These are phyloP conservation scores for Sporothrix phasma DNA, from an alignment of 2,329 filamentous ascomycete genomes.

Conservation along the genomic window DNA sequence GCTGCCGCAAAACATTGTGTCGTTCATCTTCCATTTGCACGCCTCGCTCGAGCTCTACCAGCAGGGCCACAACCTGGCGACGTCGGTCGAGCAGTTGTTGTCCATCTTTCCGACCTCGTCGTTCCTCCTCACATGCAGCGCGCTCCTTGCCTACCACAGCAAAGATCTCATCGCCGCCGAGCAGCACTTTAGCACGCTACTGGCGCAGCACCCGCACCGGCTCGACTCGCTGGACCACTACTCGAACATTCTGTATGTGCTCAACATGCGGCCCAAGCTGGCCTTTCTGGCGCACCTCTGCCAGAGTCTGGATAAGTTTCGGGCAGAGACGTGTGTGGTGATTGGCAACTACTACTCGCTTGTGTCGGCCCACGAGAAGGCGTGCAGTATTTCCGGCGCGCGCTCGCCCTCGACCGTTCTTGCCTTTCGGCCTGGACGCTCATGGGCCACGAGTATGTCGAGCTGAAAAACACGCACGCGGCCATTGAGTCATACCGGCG, in stretches of 20 bases:
- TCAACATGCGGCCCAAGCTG: conserved; percentile 76
- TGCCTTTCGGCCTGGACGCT: conserved; percentile 95
- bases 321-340: conserved; percentile 92
- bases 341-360: conserved; percentile 96
- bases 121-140: conserved; percentile 83
- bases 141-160: conserved; percentile 79
- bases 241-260: conserved; percentile 93
- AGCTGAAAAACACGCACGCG: conserved; percentile 96
- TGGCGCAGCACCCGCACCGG: conserved; percentile 63
- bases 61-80: conserved; percentile 63
- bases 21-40: conserved; percentile 87
- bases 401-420: conserved; percentile 76
- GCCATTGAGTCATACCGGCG: conserved; percentile 95
- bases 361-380: conserved; percentile 92
- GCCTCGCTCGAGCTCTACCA: conserved; percentile 89
- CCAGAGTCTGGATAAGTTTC: conserved; percentile 86
- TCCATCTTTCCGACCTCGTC: conserved; percentile 78
- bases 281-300: conserved; percentile 89
- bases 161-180: conserved; percentile 66
- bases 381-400: conserved; percentile 96
- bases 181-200: conserved; percentile 62
- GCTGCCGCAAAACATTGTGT: conserved; percentile 82
- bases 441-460: conserved; percentile 98
- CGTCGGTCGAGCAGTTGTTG: conserved; percentile 66
- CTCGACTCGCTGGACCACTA: conserved; percentile 91